phyloP scores from a whole-genome alignment of 305 asterid species.

The Rubia balearica region DNA sequence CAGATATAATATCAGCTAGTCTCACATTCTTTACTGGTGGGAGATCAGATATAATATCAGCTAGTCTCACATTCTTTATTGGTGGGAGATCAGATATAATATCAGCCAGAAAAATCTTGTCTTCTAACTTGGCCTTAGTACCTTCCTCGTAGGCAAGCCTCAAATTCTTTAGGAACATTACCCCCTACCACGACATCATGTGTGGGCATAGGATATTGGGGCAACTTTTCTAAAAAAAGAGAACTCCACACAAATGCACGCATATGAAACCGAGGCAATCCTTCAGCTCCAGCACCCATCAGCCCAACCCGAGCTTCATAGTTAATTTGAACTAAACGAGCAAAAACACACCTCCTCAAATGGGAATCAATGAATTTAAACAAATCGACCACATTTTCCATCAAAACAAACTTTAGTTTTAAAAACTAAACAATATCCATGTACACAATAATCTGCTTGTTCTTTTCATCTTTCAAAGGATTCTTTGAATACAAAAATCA shows the following conservation, averaged over 20 bases:
- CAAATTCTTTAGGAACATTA: slow-evolving; percentile 48
- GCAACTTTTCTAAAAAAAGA: slow-evolving; percentile 53
- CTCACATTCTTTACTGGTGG: slow-evolving; percentile 55
- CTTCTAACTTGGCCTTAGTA: slow-evolving; percentile 14
- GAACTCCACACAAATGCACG: slow-evolving; percentile 86
- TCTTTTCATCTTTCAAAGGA: slow-evolving; percentile 63
- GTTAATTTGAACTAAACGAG: slow-evolving; percentile 55
- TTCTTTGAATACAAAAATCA: slow-evolving; percentile 44
- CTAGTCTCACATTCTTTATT: slow-evolving; percentile 49
- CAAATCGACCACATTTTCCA: slow-evolving; percentile 89
- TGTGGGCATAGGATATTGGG: slow-evolving; percentile 78
- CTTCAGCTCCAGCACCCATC: slow-evolving; percentile 93
- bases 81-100: slow-evolving; percentile 78
- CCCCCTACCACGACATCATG: slow-evolving; percentile 52
- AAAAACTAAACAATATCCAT: slow-evolving; percentile 62
- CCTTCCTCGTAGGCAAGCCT: slow-evolving; percentile 54
- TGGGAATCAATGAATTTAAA: slow-evolving; percentile 46
- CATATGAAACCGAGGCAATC: slow-evolving; percentile 79
- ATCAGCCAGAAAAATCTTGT: slow-evolving; percentile 50
- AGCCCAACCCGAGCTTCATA: too few relatives aligned
- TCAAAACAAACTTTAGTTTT: slow-evolving; percentile 56
- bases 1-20: slow-evolving; percentile 62
- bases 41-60: slow-evolving; percentile 73
- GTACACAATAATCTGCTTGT: slow-evolving; percentile 52
- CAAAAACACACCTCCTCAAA: slow-evolving; percentile 70